A percentile compares a stretch with the other conserved stretches of the same genome.
Conservation (phyloP, 305 asterid genomes). For the Caryopteris hybrid region DNA sequence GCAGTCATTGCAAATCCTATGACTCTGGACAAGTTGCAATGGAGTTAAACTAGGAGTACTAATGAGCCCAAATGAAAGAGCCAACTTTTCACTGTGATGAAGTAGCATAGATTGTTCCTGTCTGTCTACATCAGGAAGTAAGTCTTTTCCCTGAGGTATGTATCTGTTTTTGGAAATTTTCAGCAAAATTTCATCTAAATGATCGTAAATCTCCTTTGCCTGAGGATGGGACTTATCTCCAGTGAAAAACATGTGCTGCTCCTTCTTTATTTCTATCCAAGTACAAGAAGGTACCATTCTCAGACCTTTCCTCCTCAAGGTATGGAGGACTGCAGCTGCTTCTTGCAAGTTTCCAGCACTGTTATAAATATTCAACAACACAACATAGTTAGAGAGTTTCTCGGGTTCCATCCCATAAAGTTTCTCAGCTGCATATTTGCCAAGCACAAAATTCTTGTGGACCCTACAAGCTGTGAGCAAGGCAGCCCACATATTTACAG, state of each 20-base stretch:
- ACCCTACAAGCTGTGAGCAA: conserved; percentile 77
- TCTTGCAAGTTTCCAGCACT: conserved; percentile 52
- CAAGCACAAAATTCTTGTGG: conserved; percentile 65
- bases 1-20: conserved; percentile 48
- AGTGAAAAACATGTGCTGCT: conserved; percentile 46
- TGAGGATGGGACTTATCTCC: conserved; percentile 57
- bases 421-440: conserved; percentile 77
- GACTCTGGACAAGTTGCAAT: conserved; percentile 49
- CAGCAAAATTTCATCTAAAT: conserved; percentile 38
- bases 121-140: conserved; percentile 80
- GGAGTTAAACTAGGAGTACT: conserved; percentile 43
- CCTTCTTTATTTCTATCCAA: conserved; percentile 70
- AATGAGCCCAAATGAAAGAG: conserved; percentile 55
- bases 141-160: conserved; percentile 29
- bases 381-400: conserved; percentile 65
- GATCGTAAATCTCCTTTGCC: conserved; percentile 44
- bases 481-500: conserved; percentile 87
- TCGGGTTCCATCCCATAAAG: conserved; percentile 77
- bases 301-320: conserved; percentile 60
- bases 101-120: conserved; percentile 34
- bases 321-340: conserved; percentile 61
- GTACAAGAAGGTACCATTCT: conserved; percentile 68
- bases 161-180: conserved; percentile 43
- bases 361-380: conserved; percentile 62
- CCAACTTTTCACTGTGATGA: conserved; percentile 79